Evolutionary conservation across 2,329 filamentous ascomycete genomes (phyloP), one percentile per base, ranked within the genome.

Genomic region (Fusarium lateritium): DNA sequence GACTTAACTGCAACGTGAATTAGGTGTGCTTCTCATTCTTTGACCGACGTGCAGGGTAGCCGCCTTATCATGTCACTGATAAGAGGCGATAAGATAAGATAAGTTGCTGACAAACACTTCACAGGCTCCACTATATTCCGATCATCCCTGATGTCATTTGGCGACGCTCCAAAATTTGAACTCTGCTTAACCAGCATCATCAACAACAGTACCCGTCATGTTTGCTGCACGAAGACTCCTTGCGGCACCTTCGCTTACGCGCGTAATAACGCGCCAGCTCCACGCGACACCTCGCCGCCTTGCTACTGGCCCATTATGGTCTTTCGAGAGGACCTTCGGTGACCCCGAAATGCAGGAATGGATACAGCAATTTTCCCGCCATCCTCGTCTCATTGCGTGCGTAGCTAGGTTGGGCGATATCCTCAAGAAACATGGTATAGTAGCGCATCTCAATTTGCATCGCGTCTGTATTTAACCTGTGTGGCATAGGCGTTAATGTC

Each of bases 331-430:
- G 24, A 6, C 5, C 24, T 6, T 24, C 24, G 7, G 24, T 24
- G 24, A 24, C 24, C 6, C 5, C 24, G 6, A 24, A 6, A 7
- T 24, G 24, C 24, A 24, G 5, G 24, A 21, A 68, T 69, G 1
- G 5, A 65, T 72, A 7, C 66, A 70, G 66, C 70, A 72, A 53
- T 34, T 72, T 11, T 65, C 65, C 19, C 66, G 66, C 9, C 66
- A 72, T 26, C 69, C 69, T 7, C 69, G 69, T 21, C 69, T 69
- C 2, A 72, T 72, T 2, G 40, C 28, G 0, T 69, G 69, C 8
- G 67, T 72, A 69, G 62, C 72, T 13, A 72, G 49, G 24, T 46
- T 72, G 56, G 69, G 62, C 1, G 66, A 72, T 1, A 57, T 72
- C 2, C 65, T 72, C 19, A 70, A 65, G 40, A 52, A 50, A 39